phyloP scores from a whole-genome alignment of 2,329 filamentous ascomycete genomes.

The Claviceps lovelessii region DNA sequence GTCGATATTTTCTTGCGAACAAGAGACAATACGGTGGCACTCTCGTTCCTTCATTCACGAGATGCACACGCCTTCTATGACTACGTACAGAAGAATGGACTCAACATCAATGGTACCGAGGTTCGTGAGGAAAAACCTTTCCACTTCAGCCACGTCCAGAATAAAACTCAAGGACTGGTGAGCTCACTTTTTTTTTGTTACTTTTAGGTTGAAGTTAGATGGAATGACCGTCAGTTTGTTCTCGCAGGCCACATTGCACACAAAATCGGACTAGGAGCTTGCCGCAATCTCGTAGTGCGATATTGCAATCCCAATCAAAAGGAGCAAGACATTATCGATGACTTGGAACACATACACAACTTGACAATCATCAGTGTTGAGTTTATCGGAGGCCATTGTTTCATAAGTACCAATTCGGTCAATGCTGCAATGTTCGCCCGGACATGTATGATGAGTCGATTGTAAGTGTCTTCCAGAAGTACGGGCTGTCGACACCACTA shows the following conservation, averaged over 20 bases:
- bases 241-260: conserved; percentile 47
- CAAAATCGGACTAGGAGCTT: conserved; percentile 52
- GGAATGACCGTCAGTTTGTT: conserved; percentile 57
- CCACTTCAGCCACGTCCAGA: neutral
- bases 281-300: conserved; percentile 58
- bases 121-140: conserved; percentile 15
- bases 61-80: conserved; percentile 52
- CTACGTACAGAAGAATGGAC: conserved; percentile 47
- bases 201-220: conserved; percentile 50
- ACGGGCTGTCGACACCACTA: too few species aligned
- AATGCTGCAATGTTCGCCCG: too few species aligned
- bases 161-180: neutral
- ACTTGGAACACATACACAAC: conserved; percentile 73
- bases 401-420: conserved; percentile 54
- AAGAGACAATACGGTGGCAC: conserved; percentile 36
- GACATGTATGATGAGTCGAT: too few species aligned
- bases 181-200: neutral
- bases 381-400: conserved; percentile 44
- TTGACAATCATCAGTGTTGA: conserved; percentile 53
- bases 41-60: conserved; percentile 55
- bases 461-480: too few species aligned
- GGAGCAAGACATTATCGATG: conserved; percentile 49
- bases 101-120: conserved; percentile 55
- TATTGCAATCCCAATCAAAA: conserved; percentile 44
- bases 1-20: conserved; percentile 51